A percentile compares a stretch with the other conserved stretches of the same genome.
Conservation (phyloP, 441 rosid genomes). For the Aquilaria agallochum region DNA sequence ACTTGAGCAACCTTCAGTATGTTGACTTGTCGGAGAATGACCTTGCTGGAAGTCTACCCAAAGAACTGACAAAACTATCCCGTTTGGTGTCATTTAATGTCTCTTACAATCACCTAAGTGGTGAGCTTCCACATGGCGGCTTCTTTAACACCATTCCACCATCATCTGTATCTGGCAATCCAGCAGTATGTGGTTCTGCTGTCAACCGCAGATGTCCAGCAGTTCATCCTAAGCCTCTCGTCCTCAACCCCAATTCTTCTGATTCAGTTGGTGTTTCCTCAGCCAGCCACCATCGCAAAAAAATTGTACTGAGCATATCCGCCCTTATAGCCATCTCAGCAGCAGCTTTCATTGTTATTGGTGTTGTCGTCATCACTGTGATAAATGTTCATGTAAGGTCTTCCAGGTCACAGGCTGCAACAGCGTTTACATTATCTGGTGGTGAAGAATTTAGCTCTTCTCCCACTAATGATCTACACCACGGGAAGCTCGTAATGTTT, state of each 20-base stretch:
- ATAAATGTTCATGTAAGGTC: conserved; percentile 72
- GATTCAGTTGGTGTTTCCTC: conserved; percentile 40
- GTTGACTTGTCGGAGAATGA: conserved; percentile 67
- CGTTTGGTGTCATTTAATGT: conserved; percentile 59
- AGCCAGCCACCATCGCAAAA: conserved; percentile 37
- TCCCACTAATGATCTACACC: conserved; percentile 62
- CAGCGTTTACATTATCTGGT: conserved; percentile 45
- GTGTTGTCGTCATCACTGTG: conserved; percentile 72
- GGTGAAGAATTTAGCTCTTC: conserved; percentile 82
- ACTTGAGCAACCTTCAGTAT: conserved; percentile 49
- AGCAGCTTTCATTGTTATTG: conserved; percentile 69
- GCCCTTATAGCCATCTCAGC: conserved; percentile 83
- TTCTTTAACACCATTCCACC: conserved; percentile 78
- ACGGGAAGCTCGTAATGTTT: conserved; percentile 89
- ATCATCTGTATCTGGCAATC: conserved; percentile 68
- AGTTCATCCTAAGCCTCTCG: conserved; percentile 84
- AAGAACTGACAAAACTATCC: conserved; percentile 66
- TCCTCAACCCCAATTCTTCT: conserved; percentile 87
- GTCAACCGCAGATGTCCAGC: conserved; percentile 77
- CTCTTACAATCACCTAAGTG: conserved; percentile 66
- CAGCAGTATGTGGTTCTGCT: conserved; percentile 73
- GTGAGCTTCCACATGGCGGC: conserved; percentile 87
- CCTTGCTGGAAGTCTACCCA: conserved; percentile 69
- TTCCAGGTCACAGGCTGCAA: conserved; percentile 38
- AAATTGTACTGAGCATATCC: conserved; percentile 70